phyloP scores from a whole-genome alignment of 2,329 filamentous ascomycete genomes.

The Ophiocordyceps polyrhachis-furcata region DNA sequence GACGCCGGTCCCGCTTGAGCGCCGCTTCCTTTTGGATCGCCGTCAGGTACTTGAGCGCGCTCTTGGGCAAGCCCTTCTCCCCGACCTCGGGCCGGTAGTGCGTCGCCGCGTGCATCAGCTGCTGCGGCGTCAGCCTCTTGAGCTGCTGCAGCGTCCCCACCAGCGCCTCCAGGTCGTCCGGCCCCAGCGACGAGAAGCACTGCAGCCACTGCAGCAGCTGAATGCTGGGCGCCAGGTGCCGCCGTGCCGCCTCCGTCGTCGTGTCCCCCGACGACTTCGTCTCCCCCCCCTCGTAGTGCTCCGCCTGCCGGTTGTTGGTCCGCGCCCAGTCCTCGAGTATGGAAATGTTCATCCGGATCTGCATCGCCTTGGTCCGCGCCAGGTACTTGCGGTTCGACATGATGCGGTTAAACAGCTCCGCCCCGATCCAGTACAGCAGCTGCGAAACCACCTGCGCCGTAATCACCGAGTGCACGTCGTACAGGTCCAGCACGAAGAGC shows the following conservation, averaged over 20 bases:
- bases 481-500: slow-evolving; percentile 92
- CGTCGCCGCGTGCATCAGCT: slow-evolving; percentile 79
- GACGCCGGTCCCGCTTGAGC: slow-evolving; percentile 34
- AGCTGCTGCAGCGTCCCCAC: slow-evolving; percentile 80
- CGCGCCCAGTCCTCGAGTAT: slow-evolving; percentile 91
- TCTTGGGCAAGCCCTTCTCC: slow-evolving; percentile 79
- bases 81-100: slow-evolving; percentile 91
- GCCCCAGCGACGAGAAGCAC: slow-evolving; percentile 80
- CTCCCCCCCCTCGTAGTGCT: slow-evolving; percentile 88
- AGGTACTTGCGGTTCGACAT: slow-evolving; percentile 94
- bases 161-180: slow-evolving; percentile 73
- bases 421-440: slow-evolving; percentile 86
- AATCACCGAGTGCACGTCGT: slow-evolving; percentile 96
- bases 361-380: slow-evolving; percentile 95
- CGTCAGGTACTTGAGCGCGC: slow-evolving; percentile 68
- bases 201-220: slow-evolving; percentile 95
- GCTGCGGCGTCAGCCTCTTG: slow-evolving; percentile 65
- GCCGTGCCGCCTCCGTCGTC: slow-evolving; percentile 65
- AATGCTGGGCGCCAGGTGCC: slow-evolving; percentile 76
- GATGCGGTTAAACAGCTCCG: slow-evolving; percentile 92
- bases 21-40: slow-evolving; percentile 60
- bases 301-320: slow-evolving; percentile 79
- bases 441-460: slow-evolving; percentile 81
- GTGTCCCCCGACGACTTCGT: slow-evolving; percentile 71
- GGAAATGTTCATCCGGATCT: slow-evolving; percentile 98